Evolutionary conservation across 805 yeast genomes (phyloP).

Genomic region (Teunomyces funiuensis): DNA sequence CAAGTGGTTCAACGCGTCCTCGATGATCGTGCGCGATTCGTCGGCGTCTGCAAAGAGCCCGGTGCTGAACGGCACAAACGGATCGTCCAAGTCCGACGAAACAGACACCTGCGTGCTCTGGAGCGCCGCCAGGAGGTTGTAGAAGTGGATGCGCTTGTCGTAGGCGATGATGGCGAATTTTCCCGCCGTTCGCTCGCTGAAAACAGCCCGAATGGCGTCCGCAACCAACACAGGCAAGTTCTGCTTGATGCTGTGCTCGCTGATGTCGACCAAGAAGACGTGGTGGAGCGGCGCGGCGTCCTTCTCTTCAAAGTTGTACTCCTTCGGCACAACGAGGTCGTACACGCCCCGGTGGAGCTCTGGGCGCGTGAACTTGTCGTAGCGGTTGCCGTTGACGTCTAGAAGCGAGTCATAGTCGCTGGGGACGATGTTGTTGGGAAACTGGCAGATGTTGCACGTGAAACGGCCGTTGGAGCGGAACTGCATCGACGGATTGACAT

Average conservation of each 20-base stretch:
- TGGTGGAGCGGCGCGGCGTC: conserved; percentile 52
- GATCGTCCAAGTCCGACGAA: conserved; percentile 69
- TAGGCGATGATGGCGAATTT: conserved; percentile 69
- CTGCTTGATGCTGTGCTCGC: conserved; percentile 55
- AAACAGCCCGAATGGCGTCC: conserved; percentile 64
- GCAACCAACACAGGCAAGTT: conserved; percentile 64
- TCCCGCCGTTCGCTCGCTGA: conserved; percentile 35
- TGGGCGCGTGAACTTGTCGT: conserved; percentile 64
- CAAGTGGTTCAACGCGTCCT: conserved; percentile 62
- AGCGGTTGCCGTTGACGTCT: conserved; percentile 59
- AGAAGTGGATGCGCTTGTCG: conserved; percentile 72
- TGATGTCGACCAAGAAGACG: conserved; percentile 72
- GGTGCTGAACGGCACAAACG: conserved; percentile 74
- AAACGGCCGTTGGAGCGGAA: conserved; percentile 61
- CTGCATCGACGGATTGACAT: conserved; percentile 80
- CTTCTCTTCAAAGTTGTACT: conserved; percentile 53
- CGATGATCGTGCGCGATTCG: conserved; percentile 62
- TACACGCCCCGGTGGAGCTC: conserved; percentile 83
- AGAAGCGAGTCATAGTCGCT: conserved; percentile 63
- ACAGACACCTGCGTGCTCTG: conserved; percentile 59
- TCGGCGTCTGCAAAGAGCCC: conserved; percentile 82
- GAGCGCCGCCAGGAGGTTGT: conserved; percentile 57
- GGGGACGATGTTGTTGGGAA: conserved; percentile 65
- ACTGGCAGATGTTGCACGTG: conserved; percentile 84
- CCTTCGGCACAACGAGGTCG: conserved; percentile 76